Evolutionary conservation across 768 basidiomycete genomes (phyloP).

Genomic region (Clitopilus hobsonii): DNA sequence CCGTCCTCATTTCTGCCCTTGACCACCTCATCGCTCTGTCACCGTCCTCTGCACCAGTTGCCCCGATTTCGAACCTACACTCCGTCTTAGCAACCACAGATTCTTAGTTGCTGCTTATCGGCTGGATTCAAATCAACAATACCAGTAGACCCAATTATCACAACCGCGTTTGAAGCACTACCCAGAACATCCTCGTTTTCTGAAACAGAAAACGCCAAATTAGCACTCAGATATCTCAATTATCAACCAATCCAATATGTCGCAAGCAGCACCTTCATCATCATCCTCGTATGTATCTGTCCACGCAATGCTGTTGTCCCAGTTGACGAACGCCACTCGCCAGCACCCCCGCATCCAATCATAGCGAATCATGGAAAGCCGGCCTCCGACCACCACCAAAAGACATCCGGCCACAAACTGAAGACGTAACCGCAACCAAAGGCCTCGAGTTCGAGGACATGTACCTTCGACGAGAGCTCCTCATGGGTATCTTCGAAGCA

Average conservation of each 20-base stretch:
- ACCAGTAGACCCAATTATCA: not conserved
- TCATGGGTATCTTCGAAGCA: constrained; percentile 99
- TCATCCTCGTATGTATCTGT: constrained; percentile 24
- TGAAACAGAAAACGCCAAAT: not conserved
- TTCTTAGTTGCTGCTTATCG: not conserved
- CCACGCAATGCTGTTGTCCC: constrained; percentile 9
- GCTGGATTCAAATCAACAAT: not conserved
- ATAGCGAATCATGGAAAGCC: constrained; percentile 60
- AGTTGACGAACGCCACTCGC: constrained; percentile 7
- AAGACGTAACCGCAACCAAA: constrained; percentile 92
- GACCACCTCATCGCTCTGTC: not conserved
- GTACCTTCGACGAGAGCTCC: constrained; percentile 85
- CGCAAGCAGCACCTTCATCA: constrained; percentile 24
- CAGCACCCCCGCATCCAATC: constrained; percentile 23
- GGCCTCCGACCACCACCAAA: constrained; percentile 83
- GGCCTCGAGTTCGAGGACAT: constrained; percentile 96
- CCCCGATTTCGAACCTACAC: not conserved
- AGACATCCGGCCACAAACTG: constrained; percentile 92
- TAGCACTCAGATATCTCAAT: not conserved
- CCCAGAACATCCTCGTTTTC: not conserved
- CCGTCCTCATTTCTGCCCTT: not conserved
- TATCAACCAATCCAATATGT: constrained; percentile 15
- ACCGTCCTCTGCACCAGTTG: not conserved
- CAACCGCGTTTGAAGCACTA: not conserved
- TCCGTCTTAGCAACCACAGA: not conserved